phyloP scores from a whole-genome alignment of 805 yeast species.

The Ogataea salicorniae region DNA sequence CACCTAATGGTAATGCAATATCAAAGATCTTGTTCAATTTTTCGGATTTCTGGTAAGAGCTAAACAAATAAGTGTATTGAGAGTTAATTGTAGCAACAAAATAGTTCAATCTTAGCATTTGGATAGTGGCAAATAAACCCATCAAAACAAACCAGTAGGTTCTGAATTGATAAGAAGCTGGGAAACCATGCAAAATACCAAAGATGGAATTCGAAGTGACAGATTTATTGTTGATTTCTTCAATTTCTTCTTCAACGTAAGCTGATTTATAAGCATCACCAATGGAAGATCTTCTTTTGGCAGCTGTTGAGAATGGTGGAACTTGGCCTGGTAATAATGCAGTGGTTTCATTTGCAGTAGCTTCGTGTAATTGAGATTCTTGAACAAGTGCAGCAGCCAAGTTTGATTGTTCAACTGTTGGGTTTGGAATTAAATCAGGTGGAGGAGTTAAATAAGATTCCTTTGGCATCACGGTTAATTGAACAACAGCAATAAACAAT shows the following conservation, averaged over 20 bases:
- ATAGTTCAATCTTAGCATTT: slow-evolving; percentile 53
- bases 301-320: slow-evolving; percentile 5
- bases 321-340: slow-evolving; percentile 11
- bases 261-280: slow-evolving; percentile 54
- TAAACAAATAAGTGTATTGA: slow-evolving; percentile 45
- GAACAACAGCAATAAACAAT: slow-evolving; percentile 41
- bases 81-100: slow-evolving; percentile 55
- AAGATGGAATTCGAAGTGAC: slow-evolving; percentile 39
- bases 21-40: slow-evolving; percentile 44
- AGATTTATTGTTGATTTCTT: slow-evolving; percentile 28
- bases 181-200: slow-evolving; percentile 50
- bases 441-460: slow-evolving; percentile 45
- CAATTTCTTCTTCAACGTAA: slow-evolving; percentile 46
- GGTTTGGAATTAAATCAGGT: slow-evolving; percentile 29
- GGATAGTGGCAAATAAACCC: slow-evolving; percentile 47
- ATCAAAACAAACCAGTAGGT: slow-evolving; percentile 50
- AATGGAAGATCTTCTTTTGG: slow-evolving; percentile 44
- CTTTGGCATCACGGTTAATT: slow-evolving; percentile 42
- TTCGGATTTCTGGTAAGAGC: slow-evolving; percentile 34
- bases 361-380: slow-evolving; percentile 21
- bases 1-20: slow-evolving; percentile 52
- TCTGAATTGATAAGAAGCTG: slow-evolving; percentile 43
- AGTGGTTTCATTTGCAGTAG: slow-evolving; percentile 11
- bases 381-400: slow-evolving; percentile 25
- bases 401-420: slow-evolving; percentile 23